Base-by-base conservation (phyloP, 2,329 filamentous ascomycete genomes). In the Acarospora socialis region DNA sequence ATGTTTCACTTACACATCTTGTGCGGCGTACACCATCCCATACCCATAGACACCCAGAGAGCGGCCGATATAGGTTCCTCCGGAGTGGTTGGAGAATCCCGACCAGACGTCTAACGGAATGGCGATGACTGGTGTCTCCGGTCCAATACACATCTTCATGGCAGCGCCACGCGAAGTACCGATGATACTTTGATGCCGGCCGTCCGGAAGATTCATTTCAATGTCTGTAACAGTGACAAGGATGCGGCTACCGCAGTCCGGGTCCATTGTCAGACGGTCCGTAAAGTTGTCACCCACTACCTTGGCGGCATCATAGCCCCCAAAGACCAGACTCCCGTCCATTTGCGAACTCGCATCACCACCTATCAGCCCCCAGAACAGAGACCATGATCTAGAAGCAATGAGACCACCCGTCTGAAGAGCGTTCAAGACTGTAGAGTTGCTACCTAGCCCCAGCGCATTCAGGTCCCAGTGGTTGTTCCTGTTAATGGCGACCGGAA, bases 291-390 rank as follows among this genome's bases (percentile, higher is more conserved):
- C 10, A 6, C 48, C 48, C 1, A 21, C 36, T 3, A 42, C 37
- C 28, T 51, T 51, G 10, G 46, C 48, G 8, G 36, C 34, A 33
- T 52, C 49, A 31, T 49, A 48, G 12, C 48, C 48, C 8, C 49
- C 49, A 15, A 52, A 38, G 4, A 50, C 43, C 7, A 51, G 28
- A 18, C 32, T 41, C 7, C 49, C 49, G 29, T 51, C 42, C 34
- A 42, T 43, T 15, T 42, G 35, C n/a, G 28, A 27, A 5, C 28
- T 15, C 2, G 33, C 15, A 4, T 43, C 35, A 7, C 42, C 35
- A 13, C 45, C 46, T 6, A 35, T 39, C 20, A 39, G 33, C 5
- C 49, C 49, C 35, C 39, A 47, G 33, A 43, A 52, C 20, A 43
- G 41, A 2, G 43, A 45, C 39, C 36, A 52, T 4, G 46, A 38